Evolutionary conservation across 2,329 filamentous ascomycete species (phyloP).

Genomic region (Rutstroemia sp.): DNA sequence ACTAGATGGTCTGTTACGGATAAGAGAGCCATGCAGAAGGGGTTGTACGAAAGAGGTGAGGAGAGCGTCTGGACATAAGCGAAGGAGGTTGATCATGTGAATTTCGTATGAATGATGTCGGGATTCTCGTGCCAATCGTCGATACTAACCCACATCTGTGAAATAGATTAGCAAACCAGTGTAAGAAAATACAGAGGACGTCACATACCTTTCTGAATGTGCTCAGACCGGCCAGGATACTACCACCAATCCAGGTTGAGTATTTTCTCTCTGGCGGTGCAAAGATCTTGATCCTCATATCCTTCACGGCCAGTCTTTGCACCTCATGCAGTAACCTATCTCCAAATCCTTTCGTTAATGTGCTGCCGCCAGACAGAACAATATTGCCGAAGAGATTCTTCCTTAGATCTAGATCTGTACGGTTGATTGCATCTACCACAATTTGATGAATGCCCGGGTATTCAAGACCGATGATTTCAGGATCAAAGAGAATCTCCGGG

Average conservation of each 20-base stretch:
- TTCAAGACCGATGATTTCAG: constrained; percentile 92
- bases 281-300: constrained; percentile 99
- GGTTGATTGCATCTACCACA: constrained; percentile 89
- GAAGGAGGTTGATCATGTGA: constrained; percentile 49
- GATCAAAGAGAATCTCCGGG: constrained; percentile 95
- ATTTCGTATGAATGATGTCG: constrained; percentile 97
- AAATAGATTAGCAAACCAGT: constrained; percentile 11
- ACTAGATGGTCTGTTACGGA: too few species aligned
- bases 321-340: constrained; percentile 88
- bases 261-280: constrained; percentile 96
- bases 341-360: constrained; percentile 92
- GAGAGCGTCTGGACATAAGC: neutral
- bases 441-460: constrained; percentile 98
- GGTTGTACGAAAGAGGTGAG: neutral
- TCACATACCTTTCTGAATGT: constrained; percentile 88
- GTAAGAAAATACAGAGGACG: neutral
- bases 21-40: too few species aligned
- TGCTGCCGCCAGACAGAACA: constrained; percentile 91
- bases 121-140: constrained; percentile 99
- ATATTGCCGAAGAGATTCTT: constrained; percentile 95
- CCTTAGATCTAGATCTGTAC: constrained; percentile 90
- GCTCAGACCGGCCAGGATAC: constrained; percentile 91
- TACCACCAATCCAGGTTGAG: constrained; percentile 98
- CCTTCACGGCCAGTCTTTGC: constrained; percentile 89
- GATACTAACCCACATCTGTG: constrained; percentile 98